A percentile compares a stretch with the other conserved stretches of the same genome.
Conservation (phyloP, 2,329 filamentous ascomycete species). For the Pseudogymnoascus sp. region DNA sequence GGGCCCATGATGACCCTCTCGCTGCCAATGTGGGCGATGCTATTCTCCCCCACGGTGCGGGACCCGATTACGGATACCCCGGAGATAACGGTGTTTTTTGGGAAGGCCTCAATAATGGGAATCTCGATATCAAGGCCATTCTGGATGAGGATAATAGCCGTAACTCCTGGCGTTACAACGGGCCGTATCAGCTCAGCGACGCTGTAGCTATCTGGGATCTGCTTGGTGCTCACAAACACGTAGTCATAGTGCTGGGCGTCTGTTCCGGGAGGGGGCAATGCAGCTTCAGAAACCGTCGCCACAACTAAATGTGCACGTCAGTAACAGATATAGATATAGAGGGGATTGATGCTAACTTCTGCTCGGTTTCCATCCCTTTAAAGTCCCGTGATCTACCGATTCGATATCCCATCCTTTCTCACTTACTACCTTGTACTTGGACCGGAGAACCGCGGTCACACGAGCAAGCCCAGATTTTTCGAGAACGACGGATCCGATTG, state of each 20-base stretch:
- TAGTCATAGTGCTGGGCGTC: slow-evolving; percentile 22
- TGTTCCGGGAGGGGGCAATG: background rate
- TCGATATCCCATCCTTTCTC: slow-evolving; percentile 21
- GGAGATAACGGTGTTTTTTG: slow-evolving; percentile 20
- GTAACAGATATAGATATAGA: background rate
- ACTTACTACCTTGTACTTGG: slow-evolving; percentile 20
- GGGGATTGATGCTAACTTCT: slow-evolving; percentile 13
- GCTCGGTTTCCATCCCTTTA: slow-evolving; percentile 20
- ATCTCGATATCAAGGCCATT: slow-evolving; percentile 28
- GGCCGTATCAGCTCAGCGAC: slow-evolving; percentile 24
- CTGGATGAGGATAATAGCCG: slow-evolving; percentile 25
- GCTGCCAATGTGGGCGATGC: slow-evolving; percentile 20
- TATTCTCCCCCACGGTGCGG: slow-evolving; percentile 17
- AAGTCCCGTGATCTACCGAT: slow-evolving; percentile 21
- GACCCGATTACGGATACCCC: slow-evolving; percentile 23
- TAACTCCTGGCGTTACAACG: slow-evolving; percentile 23
- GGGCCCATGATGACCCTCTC: slow-evolving; percentile 20
- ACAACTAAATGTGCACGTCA: background rate
- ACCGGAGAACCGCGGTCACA: slow-evolving; percentile 21
- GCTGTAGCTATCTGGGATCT: slow-evolving; percentile 25
- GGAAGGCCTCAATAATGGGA: slow-evolving; percentile 20
- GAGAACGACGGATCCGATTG: slow-evolving; percentile 22
- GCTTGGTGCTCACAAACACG: slow-evolving; percentile 27
- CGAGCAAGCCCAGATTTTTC: slow-evolving; percentile 18
- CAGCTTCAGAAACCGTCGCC: background rate